These are phyloP conservation scores for Stereocaulon alpinum DNA, from an alignment of 495 filamentous ascomycete species.

Conservation along the genomic window DNA sequence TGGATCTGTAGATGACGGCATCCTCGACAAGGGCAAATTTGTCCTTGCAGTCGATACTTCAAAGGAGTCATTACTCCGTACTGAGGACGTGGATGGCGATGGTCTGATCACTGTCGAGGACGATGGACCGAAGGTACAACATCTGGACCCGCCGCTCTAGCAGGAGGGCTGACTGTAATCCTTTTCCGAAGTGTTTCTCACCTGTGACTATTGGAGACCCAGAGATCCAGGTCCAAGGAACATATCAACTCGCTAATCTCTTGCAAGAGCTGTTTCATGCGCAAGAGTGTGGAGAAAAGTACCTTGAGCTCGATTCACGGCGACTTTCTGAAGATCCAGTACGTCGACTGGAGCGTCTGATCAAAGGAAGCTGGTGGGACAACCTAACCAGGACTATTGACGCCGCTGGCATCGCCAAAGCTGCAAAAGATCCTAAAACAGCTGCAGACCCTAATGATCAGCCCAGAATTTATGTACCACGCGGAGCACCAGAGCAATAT, in stretches of 20 bases:
- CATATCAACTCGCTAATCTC: conserved; percentile 91
- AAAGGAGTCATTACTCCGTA: conserved; percentile 48
- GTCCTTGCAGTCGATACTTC: conserved; percentile 9
- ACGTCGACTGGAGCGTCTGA: conserved; percentile 70
- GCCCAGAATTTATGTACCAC: conserved; percentile 85
- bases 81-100: conserved; percentile 85
- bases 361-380: conserved; percentile 82
- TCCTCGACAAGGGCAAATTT: conserved; percentile 1
- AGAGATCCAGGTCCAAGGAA: conserved; percentile 65
- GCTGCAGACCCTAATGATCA: conserved; percentile 81
- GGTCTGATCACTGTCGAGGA: conserved; percentile 97
- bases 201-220: background rate
- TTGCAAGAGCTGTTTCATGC: conserved; percentile 88
- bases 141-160: background rate
- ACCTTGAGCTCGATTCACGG: conserved; percentile 77
- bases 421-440: conserved; percentile 70
- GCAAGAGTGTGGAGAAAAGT: conserved; percentile 70
- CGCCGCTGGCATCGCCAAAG: conserved; percentile 72
- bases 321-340: conserved; percentile 89
- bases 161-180: conserved; percentile 28
- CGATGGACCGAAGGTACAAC: conserved; percentile 73
- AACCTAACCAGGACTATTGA: conserved; percentile 82
- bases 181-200: conserved; percentile 42
- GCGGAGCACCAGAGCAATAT: conserved; percentile 73
- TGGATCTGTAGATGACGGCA: background rate